Evolutionary conservation across 106 monocot species (phyloP), one percentile per base, ranked within the genome.

Genomic region (Amphibolis antarctica): DNA sequence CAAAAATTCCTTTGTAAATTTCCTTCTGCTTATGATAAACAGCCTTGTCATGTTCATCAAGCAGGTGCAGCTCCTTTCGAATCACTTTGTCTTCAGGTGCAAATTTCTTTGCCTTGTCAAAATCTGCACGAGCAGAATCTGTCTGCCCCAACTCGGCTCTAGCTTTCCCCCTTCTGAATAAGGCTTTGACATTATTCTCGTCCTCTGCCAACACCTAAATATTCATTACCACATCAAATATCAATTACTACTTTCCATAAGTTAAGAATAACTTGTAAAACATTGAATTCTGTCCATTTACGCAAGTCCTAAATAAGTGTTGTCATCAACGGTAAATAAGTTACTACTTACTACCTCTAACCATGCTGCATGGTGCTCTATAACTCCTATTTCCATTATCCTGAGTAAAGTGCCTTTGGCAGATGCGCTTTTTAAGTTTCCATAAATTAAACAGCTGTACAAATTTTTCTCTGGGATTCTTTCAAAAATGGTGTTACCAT

Each of bases 11-110:
- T 77, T 89, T 96, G 70, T 89, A 96, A 12, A 96, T 73, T 75
- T 96, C 86, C 61, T 86, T 96, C 69, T 96, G 89, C 74, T 96
- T 96, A 24, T 84, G 79, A 71, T 96, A 96, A 64, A 96, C 69
- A 42, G 86, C 89, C 64, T 80, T 89, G 28, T 96, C 94, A 71
- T 96, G 86, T 59, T 86, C 81, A 22, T 74, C 81, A 12, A 94
- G 77, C 54, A 76, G 60, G 20, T 69, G 69, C 15, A 89, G 74
- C 73, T 96, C 94, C 53, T 62, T 80, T 12, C 61, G 30, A 27
- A 90, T 80, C 23, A 86, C 79, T 60, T 76, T 90, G 65, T 96
- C 94, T 61, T 84, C 70, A 5, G 94, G 89, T 12, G 74, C 74
- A 58, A 55, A 66, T 53, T 81, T 96, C 28, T 43, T 79, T 19